Conservation (phyloP, 495 filamentous ascomycete genomes). For the Darksidea phi region DNA sequence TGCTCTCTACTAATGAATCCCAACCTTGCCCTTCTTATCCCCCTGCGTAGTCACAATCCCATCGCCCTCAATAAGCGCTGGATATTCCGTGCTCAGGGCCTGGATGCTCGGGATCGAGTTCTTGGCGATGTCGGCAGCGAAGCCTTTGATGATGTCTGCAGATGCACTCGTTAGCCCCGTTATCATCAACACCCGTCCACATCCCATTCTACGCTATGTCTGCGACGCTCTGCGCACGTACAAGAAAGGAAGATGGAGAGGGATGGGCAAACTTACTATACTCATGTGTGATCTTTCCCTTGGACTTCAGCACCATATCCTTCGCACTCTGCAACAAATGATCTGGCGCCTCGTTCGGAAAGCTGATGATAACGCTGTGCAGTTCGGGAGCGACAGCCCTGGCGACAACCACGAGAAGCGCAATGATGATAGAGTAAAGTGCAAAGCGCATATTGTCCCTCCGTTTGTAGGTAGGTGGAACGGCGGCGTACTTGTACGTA, state of each 20-base stretch:
- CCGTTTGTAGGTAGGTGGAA: neutral
- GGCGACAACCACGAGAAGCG: constrained; percentile 53
- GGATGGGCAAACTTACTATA: constrained; percentile 48
- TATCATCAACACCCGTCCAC: neutral
- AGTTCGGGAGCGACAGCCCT: constrained; percentile 55
- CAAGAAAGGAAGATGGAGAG: neutral
- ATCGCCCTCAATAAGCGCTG: constrained; percentile 75
- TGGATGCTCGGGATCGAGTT: constrained; percentile 69
- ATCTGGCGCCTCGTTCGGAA: constrained; percentile 69
- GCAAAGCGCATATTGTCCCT: constrained; percentile 58
- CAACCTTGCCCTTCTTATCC: neutral
- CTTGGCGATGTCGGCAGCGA: constrained; percentile 68
- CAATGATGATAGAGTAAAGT: constrained; percentile 49
- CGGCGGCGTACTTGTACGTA: neutral
- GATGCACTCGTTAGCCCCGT: constrained; percentile 23
- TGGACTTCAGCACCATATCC: constrained; percentile 62
- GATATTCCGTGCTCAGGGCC: constrained; percentile 60
- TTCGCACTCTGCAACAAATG: constrained; percentile 67
- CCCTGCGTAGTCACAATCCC: constrained; percentile 50
- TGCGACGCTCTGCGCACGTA: neutral
- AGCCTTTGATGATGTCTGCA: constrained; percentile 64
- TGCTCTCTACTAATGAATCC: neutral
- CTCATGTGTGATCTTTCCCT: constrained; percentile 55
- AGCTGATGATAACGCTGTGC: constrained; percentile 77
- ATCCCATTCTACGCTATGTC: neutral